A percentile compares a stretch with the other conserved stretches of the same genome.
These are phyloP conservation scores for Vitis amurensis DNA, from an alignment of 164 flowering plant species.

Conservation along the genomic window DNA sequence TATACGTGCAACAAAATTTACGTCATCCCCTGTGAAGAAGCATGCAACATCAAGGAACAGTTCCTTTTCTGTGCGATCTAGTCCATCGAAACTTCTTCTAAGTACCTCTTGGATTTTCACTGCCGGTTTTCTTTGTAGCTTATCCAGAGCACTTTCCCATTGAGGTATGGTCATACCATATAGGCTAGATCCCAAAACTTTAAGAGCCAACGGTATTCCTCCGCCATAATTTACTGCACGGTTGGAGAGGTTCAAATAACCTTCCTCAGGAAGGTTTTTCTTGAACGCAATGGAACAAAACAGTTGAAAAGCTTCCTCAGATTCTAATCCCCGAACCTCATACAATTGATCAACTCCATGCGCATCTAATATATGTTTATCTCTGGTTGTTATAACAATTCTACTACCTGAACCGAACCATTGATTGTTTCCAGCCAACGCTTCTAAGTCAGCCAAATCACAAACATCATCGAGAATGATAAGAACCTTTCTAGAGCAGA, in stretches of 20 bases:
- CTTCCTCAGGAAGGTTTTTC: neutral
- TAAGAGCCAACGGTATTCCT: neutral
- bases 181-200: neutral
- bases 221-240: accelerated
- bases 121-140: neutral
- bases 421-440: neutral
- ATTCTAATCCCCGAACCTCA: neutral
- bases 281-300: neutral
- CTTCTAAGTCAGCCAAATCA: neutral
- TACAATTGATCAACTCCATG: neutral
- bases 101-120: neutral
- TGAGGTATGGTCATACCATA: neutral
- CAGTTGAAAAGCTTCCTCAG: neutral
- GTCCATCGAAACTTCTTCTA: neutral
- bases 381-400: neutral
- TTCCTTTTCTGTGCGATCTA: neutral
- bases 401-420: conserved; percentile 3
- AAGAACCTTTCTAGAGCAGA: neutral
- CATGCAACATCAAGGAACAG: neutral
- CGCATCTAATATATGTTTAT: neutral
- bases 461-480: neutral
- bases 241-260: neutral
- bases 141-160: neutral
- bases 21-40: neutral
- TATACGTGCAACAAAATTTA: too few relatives aligned